Percentiles rank a stretch among this genome's conserved stretches.
Conservation (phyloP, 2,329 filamentous ascomycete genomes). For the Fusarium sp. region DNA sequence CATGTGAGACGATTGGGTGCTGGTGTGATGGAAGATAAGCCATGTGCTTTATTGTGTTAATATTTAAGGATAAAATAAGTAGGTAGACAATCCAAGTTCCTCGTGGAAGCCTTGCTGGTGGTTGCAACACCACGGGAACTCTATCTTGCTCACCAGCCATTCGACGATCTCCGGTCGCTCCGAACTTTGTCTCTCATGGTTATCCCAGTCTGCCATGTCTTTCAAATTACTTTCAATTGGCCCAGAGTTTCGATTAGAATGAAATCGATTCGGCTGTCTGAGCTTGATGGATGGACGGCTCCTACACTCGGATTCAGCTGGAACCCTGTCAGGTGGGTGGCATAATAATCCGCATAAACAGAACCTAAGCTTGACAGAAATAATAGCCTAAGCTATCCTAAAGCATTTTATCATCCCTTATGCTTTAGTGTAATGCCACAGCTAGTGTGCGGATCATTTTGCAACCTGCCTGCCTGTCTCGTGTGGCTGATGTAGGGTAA, state of each 20-base stretch:
- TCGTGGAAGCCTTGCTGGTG: not conserved
- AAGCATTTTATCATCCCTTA: too few relatives aligned
- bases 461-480: too few relatives aligned
- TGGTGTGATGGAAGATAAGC: not conserved
- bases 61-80: not conserved
- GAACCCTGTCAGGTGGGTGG: too few relatives aligned
- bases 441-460: too few relatives aligned
- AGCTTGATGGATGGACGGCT: slow-evolving; percentile 1
- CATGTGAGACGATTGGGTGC: slow-evolving; percentile 10
- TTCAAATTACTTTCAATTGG: not conserved
- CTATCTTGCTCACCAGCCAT: slow-evolving; percentile 1
- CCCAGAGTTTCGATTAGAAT: not conserved
- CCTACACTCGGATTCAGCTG: not conserved
- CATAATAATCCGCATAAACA: too few relatives aligned
- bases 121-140: slow-evolving; percentile 14
- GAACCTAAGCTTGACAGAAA: too few relatives aligned
- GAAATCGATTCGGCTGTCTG: slow-evolving; percentile 1
- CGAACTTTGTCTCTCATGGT: not conserved
- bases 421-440: too few relatives aligned
- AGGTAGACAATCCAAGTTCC: not conserved
- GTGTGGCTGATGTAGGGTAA: slow-evolving; percentile 9
- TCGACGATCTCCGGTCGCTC: not conserved
- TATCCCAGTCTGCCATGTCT: slow-evolving; percentile 2
- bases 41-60: not conserved
- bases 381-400: too few relatives aligned